Evolutionary conservation across 805 yeast species (phyloP), one percentile per base, ranked within the genome.

Genomic region (Kuraishia ogatae): DNA sequence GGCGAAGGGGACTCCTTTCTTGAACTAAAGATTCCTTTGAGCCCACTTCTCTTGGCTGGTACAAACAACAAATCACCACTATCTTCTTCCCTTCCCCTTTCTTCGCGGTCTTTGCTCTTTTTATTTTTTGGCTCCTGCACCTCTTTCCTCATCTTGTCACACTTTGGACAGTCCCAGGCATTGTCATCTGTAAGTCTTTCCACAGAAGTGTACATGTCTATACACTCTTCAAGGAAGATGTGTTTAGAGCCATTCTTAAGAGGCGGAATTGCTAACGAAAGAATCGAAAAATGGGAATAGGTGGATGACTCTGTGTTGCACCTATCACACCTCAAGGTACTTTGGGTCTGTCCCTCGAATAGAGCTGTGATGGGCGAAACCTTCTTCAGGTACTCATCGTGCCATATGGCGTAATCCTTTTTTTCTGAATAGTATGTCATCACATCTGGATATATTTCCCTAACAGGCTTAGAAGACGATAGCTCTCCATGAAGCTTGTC

Each of bases 81-180:
- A 55, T 56, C 61, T 56, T 56, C 50, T 21, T 52, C 51, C 52
- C 50, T 58, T 65, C 61, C 55, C 29, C 58, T 60, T 48, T 46
- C 56, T 51, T 15, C 49, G 20, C 51, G 59, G 50, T 56, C 15
- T 29, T 2, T 35, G 17, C n/a, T 11, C 43, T 17, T 10, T 15
- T 35, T 35, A 15, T 15, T 15, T 15, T 35, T 35, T 4, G 43
- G 13, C 43, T 35, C 43, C n/a, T 35, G 43, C 43, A 35, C n/a
- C 17, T 35, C 43, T 22, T 59, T 56, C 48, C 60, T 56, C 55
- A 55, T 50, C 57, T 77, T 70, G 53, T 67, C 69, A 70, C 96
- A 87, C 54, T 82, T 80, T 7, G 94, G 92, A 71, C 96, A 87
- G 59, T 84, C 80, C 96, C 96, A 87, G 0, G 94, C 89, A 68